These are phyloP conservation scores for Cavenderia fasciculata DNA, from an alignment of 78 protist species.

Conservation along the genomic window DNA sequence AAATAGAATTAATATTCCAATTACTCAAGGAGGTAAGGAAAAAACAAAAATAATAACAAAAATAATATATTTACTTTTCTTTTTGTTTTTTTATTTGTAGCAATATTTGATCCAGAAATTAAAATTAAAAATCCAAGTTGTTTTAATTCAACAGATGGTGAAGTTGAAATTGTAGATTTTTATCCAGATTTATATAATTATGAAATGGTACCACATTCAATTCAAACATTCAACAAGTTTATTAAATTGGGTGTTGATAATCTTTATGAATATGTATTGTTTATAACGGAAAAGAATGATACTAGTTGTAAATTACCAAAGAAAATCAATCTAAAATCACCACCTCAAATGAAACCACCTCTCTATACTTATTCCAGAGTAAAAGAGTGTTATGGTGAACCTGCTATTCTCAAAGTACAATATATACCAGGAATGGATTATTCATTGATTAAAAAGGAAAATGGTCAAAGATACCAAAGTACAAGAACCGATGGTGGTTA, in stretches of 20 bases:
- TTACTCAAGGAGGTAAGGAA: conserved; percentile 5
- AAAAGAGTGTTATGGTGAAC: conserved; percentile 1
- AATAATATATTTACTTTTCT: background rate
- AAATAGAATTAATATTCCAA: background rate
- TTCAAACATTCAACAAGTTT: background rate
- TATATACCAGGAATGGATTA: background rate
- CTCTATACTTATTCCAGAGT: background rate
- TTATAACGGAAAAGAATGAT: background rate
- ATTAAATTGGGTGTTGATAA: background rate
- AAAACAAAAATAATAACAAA: background rate
- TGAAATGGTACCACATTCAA: background rate
- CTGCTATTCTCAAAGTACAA: background rate
- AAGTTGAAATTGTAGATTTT: conserved; percentile 10
- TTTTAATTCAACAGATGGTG: conserved; percentile 21
- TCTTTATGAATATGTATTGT: background rate
- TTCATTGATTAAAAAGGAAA: background rate
- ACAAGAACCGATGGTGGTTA: background rate
- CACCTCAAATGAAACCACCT: conserved; percentile 13
- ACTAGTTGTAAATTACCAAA: background rate
- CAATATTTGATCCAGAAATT: background rate
- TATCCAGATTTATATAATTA: conserved; percentile 9
- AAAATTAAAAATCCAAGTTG: conserved; percentile 3
- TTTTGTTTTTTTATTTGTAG: background rate
- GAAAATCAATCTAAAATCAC: background rate
- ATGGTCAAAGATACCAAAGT: background rate